Conservation (phyloP, 352 stramenopile genomes). For the Phytopythium kandeliae region DNA sequence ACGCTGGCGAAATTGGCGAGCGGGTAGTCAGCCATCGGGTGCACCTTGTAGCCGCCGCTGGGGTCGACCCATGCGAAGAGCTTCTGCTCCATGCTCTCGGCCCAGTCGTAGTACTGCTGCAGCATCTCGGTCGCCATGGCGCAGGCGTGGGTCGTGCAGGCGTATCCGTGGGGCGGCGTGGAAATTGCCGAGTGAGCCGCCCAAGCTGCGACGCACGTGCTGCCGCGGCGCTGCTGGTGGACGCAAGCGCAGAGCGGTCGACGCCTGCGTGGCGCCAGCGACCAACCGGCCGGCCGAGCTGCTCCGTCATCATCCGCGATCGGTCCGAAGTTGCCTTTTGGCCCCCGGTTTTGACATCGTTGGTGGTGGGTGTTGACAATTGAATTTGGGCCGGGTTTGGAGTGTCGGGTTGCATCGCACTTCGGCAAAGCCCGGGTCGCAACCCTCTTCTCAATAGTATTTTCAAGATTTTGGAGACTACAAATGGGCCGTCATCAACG, state of each 20-base stretch:
- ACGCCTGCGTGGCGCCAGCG: too few relatives aligned
- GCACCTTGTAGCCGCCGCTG: conserved; percentile 45
- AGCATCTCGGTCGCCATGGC: conserved; percentile 25
- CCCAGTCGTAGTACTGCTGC: conserved; percentile 49
- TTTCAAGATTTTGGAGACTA: not conserved
- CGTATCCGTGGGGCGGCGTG: not conserved
- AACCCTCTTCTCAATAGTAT: not conserved
- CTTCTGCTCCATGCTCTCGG: conserved; percentile 34
- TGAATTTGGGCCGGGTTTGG: not conserved
- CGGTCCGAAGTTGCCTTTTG: conserved; percentile 1
- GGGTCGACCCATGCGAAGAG: conserved; percentile 60
- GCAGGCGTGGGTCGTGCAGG: not conserved
- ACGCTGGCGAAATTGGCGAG: conserved; percentile 56
- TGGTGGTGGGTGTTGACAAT: not conserved
- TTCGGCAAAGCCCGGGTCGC: not conserved
- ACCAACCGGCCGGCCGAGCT: not conserved
- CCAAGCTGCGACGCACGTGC: not conserved
- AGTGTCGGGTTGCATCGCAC: not conserved
- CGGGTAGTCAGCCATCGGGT: conserved; percentile 57
- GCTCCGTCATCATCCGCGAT: not conserved
- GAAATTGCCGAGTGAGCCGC: conserved; percentile 1
- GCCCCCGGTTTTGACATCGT: not conserved
- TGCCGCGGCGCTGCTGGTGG: not conserved
- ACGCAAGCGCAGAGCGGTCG: not conserved
- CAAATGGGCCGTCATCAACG: not conserved